phyloP scores from a whole-genome alignment of 2,329 filamentous ascomycete genomes.

The Acephala macrosclerotiorum region DNA sequence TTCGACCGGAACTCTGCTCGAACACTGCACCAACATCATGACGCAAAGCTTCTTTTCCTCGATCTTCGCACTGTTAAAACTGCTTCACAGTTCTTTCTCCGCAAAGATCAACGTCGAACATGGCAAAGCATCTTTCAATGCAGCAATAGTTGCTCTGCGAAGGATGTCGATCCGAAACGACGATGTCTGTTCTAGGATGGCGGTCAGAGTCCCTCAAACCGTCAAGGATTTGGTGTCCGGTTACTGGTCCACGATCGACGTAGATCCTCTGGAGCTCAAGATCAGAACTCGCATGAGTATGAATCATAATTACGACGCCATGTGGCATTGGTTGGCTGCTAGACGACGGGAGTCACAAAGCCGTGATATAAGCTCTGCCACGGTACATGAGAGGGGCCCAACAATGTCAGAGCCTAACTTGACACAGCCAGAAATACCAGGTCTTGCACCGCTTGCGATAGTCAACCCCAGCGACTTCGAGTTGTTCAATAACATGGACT shows the following conservation, averaged over 20 bases:
- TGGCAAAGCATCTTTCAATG: slow-evolving; percentile 62
- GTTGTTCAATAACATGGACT: slow-evolving; percentile 32
- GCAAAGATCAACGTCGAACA: slow-evolving; percentile 61
- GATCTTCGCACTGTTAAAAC: slow-evolving; percentile 68
- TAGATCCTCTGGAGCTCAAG: slow-evolving; percentile 63
- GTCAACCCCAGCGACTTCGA: slow-evolving; percentile 21
- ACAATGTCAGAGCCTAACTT: neutral
- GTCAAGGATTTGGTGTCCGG: slow-evolving; percentile 51
- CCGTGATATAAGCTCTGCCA: no score
- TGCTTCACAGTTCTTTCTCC: slow-evolving; percentile 71
- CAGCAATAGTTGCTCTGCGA: slow-evolving; percentile 64
- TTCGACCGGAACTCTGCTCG: slow-evolving; percentile 43
- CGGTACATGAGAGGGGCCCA: neutral
- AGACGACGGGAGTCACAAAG: neutral
- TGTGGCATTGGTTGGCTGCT: slow-evolving; percentile 53
- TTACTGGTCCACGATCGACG: slow-evolving; percentile 36
- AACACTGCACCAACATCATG: slow-evolving; percentile 65
- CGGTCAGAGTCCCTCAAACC: slow-evolving; percentile 70
- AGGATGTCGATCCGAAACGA: slow-evolving; percentile 67
- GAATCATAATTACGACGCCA: slow-evolving; percentile 71
- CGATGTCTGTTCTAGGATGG: slow-evolving; percentile 68
- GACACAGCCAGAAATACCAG: neutral
- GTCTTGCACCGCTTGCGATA: neutral
- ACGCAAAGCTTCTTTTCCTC: slow-evolving; percentile 73
- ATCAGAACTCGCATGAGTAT: slow-evolving; percentile 73